Percentiles rank a stretch among this genome's conserved stretches.
Evolutionary conservation across 2,329 filamentous ascomycete genomes (phyloP).

Genomic region (Aspergillus tamarii): DNA sequence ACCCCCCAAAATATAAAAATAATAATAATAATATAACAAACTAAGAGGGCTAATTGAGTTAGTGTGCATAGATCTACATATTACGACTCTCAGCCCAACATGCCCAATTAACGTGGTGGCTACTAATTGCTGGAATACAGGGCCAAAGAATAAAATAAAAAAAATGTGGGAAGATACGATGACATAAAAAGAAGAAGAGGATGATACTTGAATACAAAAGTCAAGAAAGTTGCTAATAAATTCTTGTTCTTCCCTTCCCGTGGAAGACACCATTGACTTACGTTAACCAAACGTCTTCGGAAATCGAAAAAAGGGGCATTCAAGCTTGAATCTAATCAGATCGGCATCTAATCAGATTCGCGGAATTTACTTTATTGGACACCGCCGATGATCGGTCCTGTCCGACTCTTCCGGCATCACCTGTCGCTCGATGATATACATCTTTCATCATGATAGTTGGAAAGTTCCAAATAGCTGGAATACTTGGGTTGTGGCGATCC

Average conservation of each 20-base stretch:
- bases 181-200: too few relatives aligned
- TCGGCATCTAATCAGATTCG: constrained; percentile 25
- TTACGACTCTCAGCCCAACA: neutral
- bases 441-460: neutral
- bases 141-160: neutral
- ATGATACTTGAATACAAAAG: too few relatives aligned
- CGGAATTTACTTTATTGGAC: constrained; percentile 7
- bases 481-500: neutral
- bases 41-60: neutral
- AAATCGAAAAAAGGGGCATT: neutral
- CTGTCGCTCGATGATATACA: neutral
- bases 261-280: neutral
- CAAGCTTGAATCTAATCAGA: constrained; percentile 20
- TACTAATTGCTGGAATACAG: neutral
- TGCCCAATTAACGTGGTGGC: neutral
- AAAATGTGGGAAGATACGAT: neutral
- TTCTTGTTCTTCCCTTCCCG: neutral
- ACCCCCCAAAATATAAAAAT: neutral
- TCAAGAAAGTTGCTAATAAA: neutral
- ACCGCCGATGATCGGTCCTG: constrained; percentile 12
- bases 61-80: neutral
- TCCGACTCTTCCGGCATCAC: neutral
- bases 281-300: neutral
- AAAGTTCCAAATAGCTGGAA: neutral
- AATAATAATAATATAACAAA: neutral